Conservation (phyloP, 192 early-diverging fungal species). For the Rhizophagus sp. region DNA sequence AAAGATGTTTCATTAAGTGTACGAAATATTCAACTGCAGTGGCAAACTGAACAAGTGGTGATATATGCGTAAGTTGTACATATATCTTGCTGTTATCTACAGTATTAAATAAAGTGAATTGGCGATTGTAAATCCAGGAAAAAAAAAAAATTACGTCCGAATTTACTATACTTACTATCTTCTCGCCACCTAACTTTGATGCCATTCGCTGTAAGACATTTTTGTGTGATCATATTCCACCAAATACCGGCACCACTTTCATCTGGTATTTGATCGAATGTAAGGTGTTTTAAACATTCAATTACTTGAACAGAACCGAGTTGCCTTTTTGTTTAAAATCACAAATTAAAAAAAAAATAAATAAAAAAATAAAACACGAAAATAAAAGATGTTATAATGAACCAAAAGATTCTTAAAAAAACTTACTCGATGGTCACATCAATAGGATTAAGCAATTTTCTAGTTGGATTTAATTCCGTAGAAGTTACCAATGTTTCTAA, state of each 20-base stretch:
- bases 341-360: too few species aligned
- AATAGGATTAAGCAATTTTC: conserved; percentile 2
- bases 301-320: not conserved
- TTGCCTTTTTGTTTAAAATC: not conserved
- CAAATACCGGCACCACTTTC: conserved; percentile 7
- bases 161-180: not conserved
- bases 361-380: not conserved
- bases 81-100: not conserved
- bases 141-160: not conserved
- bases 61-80: conserved; percentile 13
- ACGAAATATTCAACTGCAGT: conserved; percentile 5
- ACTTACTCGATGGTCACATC: not conserved
- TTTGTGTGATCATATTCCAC: conserved; percentile 14
- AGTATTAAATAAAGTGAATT: not conserved
- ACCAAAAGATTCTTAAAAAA: not conserved
- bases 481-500: conserved; percentile 16
- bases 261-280: conserved; percentile 16
- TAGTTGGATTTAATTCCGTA: conserved; percentile 11
- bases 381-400: not conserved
- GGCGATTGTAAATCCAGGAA: too few species aligned
- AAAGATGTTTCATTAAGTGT: conserved; percentile 11
- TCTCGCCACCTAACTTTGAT: conserved; percentile 3
- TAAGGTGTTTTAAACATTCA: not conserved
- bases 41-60: conserved; percentile 4
- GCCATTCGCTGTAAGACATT: conserved; percentile 15